Conservation (phyloP, 2,329 filamentous ascomycete genomes). For the Xylaria sp. region DNA sequence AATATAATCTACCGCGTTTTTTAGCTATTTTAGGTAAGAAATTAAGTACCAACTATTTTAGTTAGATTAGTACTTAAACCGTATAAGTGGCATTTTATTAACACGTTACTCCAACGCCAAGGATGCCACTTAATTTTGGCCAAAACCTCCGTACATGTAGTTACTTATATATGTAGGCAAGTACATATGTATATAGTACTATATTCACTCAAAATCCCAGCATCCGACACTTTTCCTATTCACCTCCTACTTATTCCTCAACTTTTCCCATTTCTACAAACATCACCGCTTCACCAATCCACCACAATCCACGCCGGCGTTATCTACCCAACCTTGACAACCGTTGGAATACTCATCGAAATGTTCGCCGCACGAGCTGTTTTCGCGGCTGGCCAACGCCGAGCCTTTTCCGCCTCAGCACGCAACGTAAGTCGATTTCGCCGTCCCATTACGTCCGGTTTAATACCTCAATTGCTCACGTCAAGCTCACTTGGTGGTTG, state of each 20-base stretch:
- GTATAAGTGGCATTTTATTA: too few species aligned
- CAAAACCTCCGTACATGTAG: too few species aligned
- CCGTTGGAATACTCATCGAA: constrained; percentile 3
- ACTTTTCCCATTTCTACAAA: background rate
- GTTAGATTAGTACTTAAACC: too few species aligned
- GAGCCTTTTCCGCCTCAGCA: constrained; percentile 84
- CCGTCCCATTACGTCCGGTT: background rate
- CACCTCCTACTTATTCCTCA: background rate
- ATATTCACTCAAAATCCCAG: background rate
- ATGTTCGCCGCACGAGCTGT: constrained; percentile 50
- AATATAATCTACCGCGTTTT: too few species aligned
- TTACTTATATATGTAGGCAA: too few species aligned
- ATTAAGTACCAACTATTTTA: too few species aligned
- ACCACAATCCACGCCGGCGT: background rate
- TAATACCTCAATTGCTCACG: constrained; percentile 24
- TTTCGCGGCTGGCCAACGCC: constrained; percentile 69
- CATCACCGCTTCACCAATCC: background rate
- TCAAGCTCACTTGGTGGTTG: constrained; percentile 33
- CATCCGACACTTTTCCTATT: background rate
- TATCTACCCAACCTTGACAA: background rate
- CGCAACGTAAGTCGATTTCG: constrained; percentile 69
- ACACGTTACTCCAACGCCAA: too few species aligned
- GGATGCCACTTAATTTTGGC: too few species aligned
- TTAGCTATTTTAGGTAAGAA: too few species aligned
- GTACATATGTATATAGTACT: too few species aligned